phyloP scores from a whole-genome alignment of 2,329 filamentous ascomycete genomes.

The Aotearoamyces nothofagi region DNA sequence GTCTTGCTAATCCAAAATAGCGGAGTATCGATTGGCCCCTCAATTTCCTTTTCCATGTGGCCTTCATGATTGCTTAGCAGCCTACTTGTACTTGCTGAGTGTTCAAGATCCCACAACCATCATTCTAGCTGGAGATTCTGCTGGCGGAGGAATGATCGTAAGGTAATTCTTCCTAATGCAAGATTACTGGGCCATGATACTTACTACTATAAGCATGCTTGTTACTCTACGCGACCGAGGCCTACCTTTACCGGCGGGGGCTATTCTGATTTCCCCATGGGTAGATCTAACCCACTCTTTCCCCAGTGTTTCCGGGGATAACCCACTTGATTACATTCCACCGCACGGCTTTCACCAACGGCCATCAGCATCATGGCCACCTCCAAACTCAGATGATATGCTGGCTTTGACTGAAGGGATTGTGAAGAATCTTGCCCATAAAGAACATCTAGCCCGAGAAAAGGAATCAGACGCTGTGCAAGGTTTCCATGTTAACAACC shows the following conservation, averaged over 20 bases:
- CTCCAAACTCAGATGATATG: conserved; percentile 67
- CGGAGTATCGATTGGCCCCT: conserved; percentile 74
- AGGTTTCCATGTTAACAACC: conserved; percentile 19
- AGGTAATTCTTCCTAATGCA: conserved; percentile 23
- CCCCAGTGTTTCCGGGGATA: conserved; percentile 65
- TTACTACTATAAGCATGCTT: conserved; percentile 36
- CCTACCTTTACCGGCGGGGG: conserved; percentile 74
- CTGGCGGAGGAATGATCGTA: conserved; percentile 80
- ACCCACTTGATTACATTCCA: conserved; percentile 76
- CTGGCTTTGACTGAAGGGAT: conserved; percentile 28
- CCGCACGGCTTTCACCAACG: conserved; percentile 77
- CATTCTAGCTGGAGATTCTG: conserved; percentile 80
- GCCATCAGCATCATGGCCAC: conserved; percentile 84
- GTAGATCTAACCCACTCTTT: conserved; percentile 93
- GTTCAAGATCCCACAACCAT: conserved; percentile 69
- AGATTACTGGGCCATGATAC: background rate
- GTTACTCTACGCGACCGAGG: conserved; percentile 70
- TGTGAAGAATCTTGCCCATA: conserved; percentile 34
- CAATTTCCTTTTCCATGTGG: conserved; percentile 95
- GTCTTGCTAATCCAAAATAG: conserved; percentile 13
- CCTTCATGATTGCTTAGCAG: conserved; percentile 74
- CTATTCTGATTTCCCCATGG: conserved; percentile 87
- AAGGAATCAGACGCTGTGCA: conserved; percentile 22
- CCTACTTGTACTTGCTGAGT: conserved; percentile 71
- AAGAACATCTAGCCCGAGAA: conserved; percentile 17